Base-by-base conservation (phyloP, 1,139 yeast genomes). In the Zygoascus sp. region DNA sequence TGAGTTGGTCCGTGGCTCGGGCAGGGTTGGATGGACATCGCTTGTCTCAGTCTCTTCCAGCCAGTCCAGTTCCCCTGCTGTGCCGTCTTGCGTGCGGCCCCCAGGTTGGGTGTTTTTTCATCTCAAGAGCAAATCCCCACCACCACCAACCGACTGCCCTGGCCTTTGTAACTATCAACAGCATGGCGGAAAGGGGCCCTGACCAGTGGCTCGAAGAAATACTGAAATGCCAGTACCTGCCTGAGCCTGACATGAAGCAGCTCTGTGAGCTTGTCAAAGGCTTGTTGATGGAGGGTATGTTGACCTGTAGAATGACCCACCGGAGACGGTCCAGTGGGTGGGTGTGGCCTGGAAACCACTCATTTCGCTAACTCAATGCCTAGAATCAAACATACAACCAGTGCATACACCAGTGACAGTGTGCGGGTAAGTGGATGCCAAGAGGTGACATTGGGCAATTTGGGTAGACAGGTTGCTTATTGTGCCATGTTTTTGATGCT, bases 401-500 rank as follows among this genome's bases (percentile, higher is more conserved):
- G 97, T 92, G 11, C 88, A 83, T 64, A 81, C 94, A 30, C 98
- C 98, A 1, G 97, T 92, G n/a, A 89, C 97, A 1, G 97, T 92
- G 11, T 92, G 97, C 73, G 98, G 98, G 60, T 58, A 47, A 13
- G 61, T 55, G n/a, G n/a, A n/a, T n/a, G n/a, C n/a, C n/a, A n/a
- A n/a, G n/a, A n/a, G n/a, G n/a, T n/a, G n/a, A n/a, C n/a, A n/a
- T n/a, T n/a, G n/a, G n/a, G n/a, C n/a, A n/a, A n/a, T n/a, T n/a
- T n/a, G n/a, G n/a, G n/a, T n/a, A n/a, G n/a, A n/a, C n/a, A n/a
- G 28, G 28, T 11, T 25, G 28, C 11, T 11, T 25, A 25, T 8
- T 8, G 10, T n/a, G n/a, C n/a, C n/a, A n/a, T n/a, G n/a, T n/a
- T n/a, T n/a, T n/a, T n/a, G n/a, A 19, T 6, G 17, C 19, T 11